Base-by-base conservation (phyloP, 2,329 filamentous ascomycete species). In the Ceratocystis diversiconidia region DNA sequence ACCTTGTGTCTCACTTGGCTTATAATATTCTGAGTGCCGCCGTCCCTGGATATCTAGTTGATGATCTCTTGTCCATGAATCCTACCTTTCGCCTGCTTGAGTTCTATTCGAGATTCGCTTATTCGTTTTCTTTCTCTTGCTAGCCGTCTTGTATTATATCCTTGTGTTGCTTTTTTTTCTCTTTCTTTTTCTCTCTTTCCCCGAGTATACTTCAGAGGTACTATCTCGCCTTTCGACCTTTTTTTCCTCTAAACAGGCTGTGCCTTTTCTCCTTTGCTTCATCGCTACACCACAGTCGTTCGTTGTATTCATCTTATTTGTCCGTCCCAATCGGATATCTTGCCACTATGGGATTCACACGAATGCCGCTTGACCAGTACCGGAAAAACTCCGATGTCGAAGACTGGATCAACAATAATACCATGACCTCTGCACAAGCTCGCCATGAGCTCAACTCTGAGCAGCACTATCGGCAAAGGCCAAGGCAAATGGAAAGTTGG, bases 401-500 rank as follows among this genome's bases (percentile, higher is more conserved):
- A 10, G 61, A 48, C 61, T 63, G 61, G 61, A 28, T 48, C 10
- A 46, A 52, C 44, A 46, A 30, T 46, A 63, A 17, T 28, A 32
- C 61, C 4, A 30, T 17, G 15, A 48, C 25, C 28, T 50, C 44
- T 52, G 32, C 61, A 4, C 15, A 22, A n/a, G 43, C 55, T 19
- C 55, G 65, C 61, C 61, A 64, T 22, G 65, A 66, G 57, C 61
- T 62, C 43, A 57, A 66, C 55, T 57, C 44, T 3, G 62, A 66
- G 44, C 61, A 66, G 25, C 61, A 59, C n/a, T 59, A 36, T n/a
- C 55, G 55, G 12, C 55, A 41, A 52, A 43, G 65, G 17, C 65
- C 65, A 25, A 52, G 61, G 15, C 55, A 66, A 32, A 61, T 66
- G 12, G 65, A 66, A 55, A 44, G 55, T 8, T 66, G 65, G 65